phyloP scores from a whole-genome alignment of 208 protist genomes.

The Zelonia costaricensis region DNA sequence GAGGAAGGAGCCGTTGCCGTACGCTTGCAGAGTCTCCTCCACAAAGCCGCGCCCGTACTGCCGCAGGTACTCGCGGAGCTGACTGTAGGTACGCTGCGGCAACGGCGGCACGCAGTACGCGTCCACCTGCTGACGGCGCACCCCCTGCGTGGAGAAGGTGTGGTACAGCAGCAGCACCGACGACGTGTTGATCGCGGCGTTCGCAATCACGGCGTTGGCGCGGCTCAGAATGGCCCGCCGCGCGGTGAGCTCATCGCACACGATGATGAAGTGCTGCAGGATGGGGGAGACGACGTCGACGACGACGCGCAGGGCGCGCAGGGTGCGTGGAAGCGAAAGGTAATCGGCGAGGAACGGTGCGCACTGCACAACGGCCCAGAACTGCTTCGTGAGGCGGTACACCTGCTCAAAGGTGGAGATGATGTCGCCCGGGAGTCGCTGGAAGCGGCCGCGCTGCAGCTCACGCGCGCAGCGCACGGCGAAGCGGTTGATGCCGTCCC shows the following conservation, averaged over 20 bases:
- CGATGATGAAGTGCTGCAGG: slow-evolving; percentile 87
- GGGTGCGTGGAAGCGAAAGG: slow-evolving; percentile 40
- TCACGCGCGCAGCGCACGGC: slow-evolving; percentile 61
- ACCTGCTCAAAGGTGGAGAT: slow-evolving; percentile 72
- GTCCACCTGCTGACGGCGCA: slow-evolving; percentile 10
- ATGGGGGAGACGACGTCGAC: slow-evolving; percentile 78
- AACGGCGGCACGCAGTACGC: slow-evolving; percentile 40
- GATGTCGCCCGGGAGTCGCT: slow-evolving; percentile 80
- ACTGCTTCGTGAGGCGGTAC: slow-evolving; percentile 69
- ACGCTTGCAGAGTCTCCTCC: slow-evolving; percentile 32
- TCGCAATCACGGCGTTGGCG: slow-evolving; percentile 78
- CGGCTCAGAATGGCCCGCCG: slow-evolving; percentile 68
- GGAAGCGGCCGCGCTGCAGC: slow-evolving; percentile 71
- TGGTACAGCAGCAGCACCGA: slow-evolving; percentile 69
- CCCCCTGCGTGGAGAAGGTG: slow-evolving; percentile 33
- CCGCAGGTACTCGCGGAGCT: slow-evolving; percentile 40
- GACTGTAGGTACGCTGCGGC: slow-evolving; percentile 47
- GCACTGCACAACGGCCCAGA: slow-evolving; percentile 77
- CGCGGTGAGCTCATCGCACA: slow-evolving; percentile 54
- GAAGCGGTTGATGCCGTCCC: slow-evolving; percentile 52
- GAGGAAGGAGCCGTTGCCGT: slow-evolving; percentile 19
- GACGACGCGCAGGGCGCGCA: slow-evolving; percentile 70
- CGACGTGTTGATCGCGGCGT: slow-evolving; percentile 71
- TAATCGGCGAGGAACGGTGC: slow-evolving; percentile 82
- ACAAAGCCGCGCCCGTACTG: slow-evolving; percentile 56